phyloP scores from a whole-genome alignment of 192 early-diverging fungal species.

The Linnemannia zychae region DNA sequence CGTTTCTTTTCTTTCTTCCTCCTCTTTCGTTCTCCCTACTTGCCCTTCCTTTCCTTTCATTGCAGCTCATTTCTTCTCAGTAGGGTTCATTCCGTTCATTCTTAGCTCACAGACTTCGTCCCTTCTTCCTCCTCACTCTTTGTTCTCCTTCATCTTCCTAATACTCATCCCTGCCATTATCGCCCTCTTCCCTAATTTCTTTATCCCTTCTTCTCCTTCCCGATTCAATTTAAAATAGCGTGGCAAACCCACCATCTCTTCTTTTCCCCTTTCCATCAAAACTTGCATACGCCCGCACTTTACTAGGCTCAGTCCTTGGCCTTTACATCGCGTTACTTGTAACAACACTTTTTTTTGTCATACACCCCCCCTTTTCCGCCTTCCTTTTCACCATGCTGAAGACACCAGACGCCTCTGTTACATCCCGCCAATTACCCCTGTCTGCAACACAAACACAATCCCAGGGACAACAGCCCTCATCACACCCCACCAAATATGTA shows the following conservation, averaged over 20 bases:
- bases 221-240: neutral
- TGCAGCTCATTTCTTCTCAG: neutral
- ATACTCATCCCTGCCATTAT: no score
- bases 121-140: neutral
- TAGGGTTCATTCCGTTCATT: neutral
- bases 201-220: no score
- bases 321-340: neutral
- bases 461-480: neutral
- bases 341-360: neutral
- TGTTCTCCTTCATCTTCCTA: neutral
- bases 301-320: no score
- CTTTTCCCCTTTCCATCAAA: neutral
- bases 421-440: constrained; percentile 6
- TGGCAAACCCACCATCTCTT: neutral
- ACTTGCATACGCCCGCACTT: no score
- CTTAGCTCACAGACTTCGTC: neutral
- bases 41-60: no score
- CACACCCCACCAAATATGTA: neutral
- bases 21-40: neutral
- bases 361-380: neutral
- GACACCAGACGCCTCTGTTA: neutral
- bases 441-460: neutral
- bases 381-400: constrained; percentile 13
- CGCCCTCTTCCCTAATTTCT: neutral
- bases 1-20: neutral